Base-by-base conservation (phyloP, 1,284 basidiomycete species). In the Schizophyllum amplum region DNA sequence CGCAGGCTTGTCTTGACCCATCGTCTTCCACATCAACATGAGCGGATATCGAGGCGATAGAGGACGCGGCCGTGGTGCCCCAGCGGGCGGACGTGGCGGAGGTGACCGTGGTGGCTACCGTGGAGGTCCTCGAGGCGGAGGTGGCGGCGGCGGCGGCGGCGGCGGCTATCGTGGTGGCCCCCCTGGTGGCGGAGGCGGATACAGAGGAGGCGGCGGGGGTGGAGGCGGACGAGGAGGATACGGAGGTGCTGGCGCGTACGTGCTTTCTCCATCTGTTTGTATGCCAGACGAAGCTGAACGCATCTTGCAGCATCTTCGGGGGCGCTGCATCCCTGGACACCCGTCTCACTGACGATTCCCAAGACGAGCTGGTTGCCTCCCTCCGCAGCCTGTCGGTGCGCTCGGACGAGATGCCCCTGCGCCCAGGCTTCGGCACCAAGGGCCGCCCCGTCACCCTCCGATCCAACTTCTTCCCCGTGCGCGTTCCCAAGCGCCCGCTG, bases 391-490 rank as follows among this genome's bases (percentile, higher is more conserved):
- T 85, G 50, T 69, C 64, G 15, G 54, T 83, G 6, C 67, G 68
- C n/a, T 61, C 72, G 1, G 72, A 74, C 47, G 79, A 83, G 11
- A 73, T 89, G 49, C 89, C 90, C 13, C 61, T 79, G 5, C 82
- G 89, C 23, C 87, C 86, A 15, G 83, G 76, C 57, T 87, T 82
- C 66, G 89, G 89, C 4, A 83, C 73, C 0, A 64, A 62, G 1
- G 89, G 89, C 7, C 76, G 55, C 11, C 60, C 68, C 26, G 81
- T 90, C 68, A 84, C 79, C 61, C 72, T 91, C 47, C 81, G 88
- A 13, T 75, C 87, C 11, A 91, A 91, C 62, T 89, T 84, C 72
- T 90, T 90, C 70, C 82, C 87, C 1, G 75, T 91, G 20, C 75
- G 74, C 47, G 71, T 87, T 17, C 83, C 84, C 1, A 81, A 82